Evolutionary conservation across 116 monocot genomes (phyloP).

Genomic region (Dioscorea cayenensis): DNA sequence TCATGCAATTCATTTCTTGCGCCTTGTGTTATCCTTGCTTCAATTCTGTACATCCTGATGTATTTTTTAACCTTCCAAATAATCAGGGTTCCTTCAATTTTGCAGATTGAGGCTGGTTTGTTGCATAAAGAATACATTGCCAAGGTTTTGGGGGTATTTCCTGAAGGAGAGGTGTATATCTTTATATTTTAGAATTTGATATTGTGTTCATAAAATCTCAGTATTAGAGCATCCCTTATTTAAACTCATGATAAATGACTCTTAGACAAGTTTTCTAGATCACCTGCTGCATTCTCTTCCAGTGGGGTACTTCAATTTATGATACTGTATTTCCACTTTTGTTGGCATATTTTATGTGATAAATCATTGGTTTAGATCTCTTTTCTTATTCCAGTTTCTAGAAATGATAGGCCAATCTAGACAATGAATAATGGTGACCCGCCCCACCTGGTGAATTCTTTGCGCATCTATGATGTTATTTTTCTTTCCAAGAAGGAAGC

Average conservation of each 20-base stretch:
- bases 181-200: neutral
- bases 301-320: neutral
- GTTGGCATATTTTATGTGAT: neutral
- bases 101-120: conserved; percentile 76
- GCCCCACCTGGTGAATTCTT: neutral
- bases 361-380: neutral
- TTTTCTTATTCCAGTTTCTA: neutral
- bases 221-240: too few species aligned
- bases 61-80: too few species aligned
- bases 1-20: too few species aligned
- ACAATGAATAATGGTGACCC: neutral
- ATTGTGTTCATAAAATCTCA: neutral
- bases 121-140: conserved; percentile 94
- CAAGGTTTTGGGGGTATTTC: conserved; percentile 78
- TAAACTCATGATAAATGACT: too few species aligned
- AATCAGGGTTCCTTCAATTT: neutral
- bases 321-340: neutral
- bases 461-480: neutral
- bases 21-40: too few species aligned
- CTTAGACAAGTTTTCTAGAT: neutral
- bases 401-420: neutral
- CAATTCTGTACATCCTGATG: too few species aligned
- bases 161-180: conserved; percentile 79
- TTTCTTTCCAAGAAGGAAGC: too few species aligned
- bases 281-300: neutral